Conservation (phyloP, 768 basidiomycete species). For the Russula vinacea region DNA sequence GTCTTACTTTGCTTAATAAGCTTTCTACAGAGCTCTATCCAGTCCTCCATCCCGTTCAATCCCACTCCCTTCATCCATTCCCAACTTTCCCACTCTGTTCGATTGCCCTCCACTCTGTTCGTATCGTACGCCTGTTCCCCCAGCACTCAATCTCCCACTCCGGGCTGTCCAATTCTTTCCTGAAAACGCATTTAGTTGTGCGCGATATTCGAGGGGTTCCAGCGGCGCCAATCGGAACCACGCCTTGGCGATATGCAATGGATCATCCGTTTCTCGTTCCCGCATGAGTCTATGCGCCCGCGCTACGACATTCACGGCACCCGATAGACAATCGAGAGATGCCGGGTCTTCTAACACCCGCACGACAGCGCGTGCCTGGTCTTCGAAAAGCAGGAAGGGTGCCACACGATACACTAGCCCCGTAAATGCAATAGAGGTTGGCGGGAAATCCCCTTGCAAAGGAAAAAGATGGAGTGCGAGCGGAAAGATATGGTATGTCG, state of each 20-base stretch:
- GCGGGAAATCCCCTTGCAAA: constrained; percentile 45
- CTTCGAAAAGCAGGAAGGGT: constrained; percentile 77
- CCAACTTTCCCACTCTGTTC: constrained; percentile 54
- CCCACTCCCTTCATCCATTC: constrained; percentile 66
- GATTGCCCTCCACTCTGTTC: constrained; percentile 56
- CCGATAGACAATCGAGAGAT: constrained; percentile 47
- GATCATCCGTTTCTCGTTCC: constrained; percentile 34
- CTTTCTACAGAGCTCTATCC: constrained; percentile 50
- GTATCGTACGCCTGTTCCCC: constrained; percentile 44
- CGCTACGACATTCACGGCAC: constrained; percentile 48
- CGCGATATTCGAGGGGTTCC: constrained; percentile 69
- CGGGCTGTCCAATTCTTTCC: constrained; percentile 41
- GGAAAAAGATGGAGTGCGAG: constrained; percentile 71
- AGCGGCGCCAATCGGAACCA: constrained; percentile 53
- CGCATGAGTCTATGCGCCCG: constrained; percentile 33
- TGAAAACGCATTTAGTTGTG: constrained; percentile 52
- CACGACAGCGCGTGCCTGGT: constrained; percentile 64
- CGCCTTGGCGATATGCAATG: constrained; percentile 45
- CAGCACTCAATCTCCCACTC: constrained; percentile 62
- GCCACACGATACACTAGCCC: constrained; percentile 56
- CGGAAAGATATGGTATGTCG: constrained; percentile 65
- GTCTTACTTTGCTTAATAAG: constrained; percentile 33
- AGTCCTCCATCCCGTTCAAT: constrained; percentile 52
- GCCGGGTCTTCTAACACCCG: constrained; percentile 52
- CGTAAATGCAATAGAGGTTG: constrained; percentile 59